A percentile compares a stretch with the other conserved stretches of the same genome.
These are phyloP conservation scores for Guadua angustifolia DNA, from an alignment of 176 grass and related monocot species.

Conservation along the genomic window DNA sequence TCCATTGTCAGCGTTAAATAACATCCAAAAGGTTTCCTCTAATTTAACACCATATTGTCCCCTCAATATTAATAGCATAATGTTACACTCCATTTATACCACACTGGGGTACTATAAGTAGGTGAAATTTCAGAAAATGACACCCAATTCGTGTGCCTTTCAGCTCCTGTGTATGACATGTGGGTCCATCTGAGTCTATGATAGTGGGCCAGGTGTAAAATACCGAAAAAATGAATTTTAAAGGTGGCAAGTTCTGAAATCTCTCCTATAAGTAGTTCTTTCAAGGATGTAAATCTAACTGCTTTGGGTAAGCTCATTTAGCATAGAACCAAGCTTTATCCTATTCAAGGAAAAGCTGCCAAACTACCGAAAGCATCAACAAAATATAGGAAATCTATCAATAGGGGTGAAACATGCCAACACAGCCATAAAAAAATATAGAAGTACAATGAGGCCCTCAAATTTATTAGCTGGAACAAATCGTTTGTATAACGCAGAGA, in stretches of 20 bases:
- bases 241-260: too few relatives aligned
- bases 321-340: background rate
- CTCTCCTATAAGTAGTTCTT: too few relatives aligned
- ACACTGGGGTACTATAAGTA: background rate
- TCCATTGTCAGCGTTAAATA: background rate
- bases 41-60: background rate
- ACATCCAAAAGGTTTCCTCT: background rate
- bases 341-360: background rate
- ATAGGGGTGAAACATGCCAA: background rate
- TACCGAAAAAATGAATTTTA: too few relatives aligned
- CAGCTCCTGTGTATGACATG: too few relatives aligned
- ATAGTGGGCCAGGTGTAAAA: too few relatives aligned
- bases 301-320: background rate
- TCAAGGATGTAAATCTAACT: slow-evolving; percentile 25
- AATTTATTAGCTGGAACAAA: slow-evolving; percentile 16
- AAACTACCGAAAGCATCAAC: slow-evolving; percentile 3
- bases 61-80: background rate
- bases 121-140: too few relatives aligned
- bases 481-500: background rate
- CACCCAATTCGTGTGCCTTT: too few relatives aligned
- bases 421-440: background rate
- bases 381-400: background rate
- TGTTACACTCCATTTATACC: background rate
- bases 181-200: too few relatives aligned
- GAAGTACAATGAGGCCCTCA: background rate